Conservation (phyloP, 805 yeast species). For the Hanseniaspora mollemarum region DNA sequence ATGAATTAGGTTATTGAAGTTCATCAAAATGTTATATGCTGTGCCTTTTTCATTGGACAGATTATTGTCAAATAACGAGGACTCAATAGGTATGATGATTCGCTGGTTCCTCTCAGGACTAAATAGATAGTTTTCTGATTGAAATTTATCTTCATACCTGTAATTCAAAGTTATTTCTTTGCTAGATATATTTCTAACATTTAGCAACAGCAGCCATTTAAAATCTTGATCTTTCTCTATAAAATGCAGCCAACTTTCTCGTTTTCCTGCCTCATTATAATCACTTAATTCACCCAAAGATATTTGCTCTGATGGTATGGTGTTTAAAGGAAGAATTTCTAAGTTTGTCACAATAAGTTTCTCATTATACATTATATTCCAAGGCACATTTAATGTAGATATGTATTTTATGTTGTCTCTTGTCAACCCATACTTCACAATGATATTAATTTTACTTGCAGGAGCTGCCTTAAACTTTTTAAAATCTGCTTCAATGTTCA, state of each 20-base stretch:
- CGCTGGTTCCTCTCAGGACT: conserved; percentile 43
- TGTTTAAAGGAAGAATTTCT: conserved; percentile 14
- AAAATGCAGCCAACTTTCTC: conserved; percentile 10
- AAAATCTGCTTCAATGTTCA: background rate
- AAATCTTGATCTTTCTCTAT: conserved; percentile 1
- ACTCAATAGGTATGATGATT: conserved; percentile 56
- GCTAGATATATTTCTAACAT: conserved; percentile 72
- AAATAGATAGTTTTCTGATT: conserved; percentile 24
- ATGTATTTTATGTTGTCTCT: conserved; percentile 16
- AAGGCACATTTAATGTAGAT: background rate
- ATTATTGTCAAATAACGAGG: conserved; percentile 1
- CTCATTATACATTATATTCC: conserved; percentile 3
- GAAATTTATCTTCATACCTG: conserved; percentile 26
- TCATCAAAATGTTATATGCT: conserved; percentile 7
- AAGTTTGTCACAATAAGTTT: conserved; percentile 15
- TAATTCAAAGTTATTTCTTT: conserved; percentile 37
- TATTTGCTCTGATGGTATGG: conserved; percentile 10
- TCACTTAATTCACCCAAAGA: background rate
- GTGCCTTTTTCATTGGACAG: background rate
- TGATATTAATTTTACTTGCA: conserved; percentile 21
- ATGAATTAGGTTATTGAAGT: background rate
- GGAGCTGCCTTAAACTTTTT: conserved; percentile 16
- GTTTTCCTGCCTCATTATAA: background rate
- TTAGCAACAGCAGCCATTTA: conserved; percentile 45
- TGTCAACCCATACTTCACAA: conserved; percentile 25